phyloP scores from a whole-genome alignment of 169 alveolate species.

The Plasmodium vivax region DNA sequence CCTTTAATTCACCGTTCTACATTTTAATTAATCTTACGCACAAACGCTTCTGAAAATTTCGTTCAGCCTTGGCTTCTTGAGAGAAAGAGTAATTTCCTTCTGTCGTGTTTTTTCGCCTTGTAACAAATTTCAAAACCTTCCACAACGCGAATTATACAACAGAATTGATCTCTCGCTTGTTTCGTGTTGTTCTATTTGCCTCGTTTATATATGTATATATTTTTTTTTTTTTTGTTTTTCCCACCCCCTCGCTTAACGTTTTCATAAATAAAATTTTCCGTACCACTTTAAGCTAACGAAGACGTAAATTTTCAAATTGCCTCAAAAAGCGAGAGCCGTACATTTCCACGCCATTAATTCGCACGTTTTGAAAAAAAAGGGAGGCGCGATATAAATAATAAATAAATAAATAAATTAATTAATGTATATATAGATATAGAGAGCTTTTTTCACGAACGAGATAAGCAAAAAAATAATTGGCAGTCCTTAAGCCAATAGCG shows the following conservation, averaged over 20 bases:
- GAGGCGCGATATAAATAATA: neutral
- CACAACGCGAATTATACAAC: neutral
- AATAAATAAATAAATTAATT: no score
- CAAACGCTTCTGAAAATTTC: neutral
- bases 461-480: neutral
- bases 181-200: neutral
- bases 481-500: neutral
- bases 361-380: neutral
- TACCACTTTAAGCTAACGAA: neutral
- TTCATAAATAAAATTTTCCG: conserved; percentile 8
- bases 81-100: neutral
- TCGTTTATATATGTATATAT: neutral
- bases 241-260: neutral
- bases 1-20: conserved; percentile 1
- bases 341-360: neutral
- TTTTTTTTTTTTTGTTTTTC: neutral
- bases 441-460: neutral
- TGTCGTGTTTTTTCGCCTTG: neutral
- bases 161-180: conserved; percentile 6
- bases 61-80: neutral
- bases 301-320: neutral
- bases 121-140: neutral
- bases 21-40: conserved; percentile 5
- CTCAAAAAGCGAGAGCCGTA: neutral
- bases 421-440: neutral